Base-by-base conservation (phyloP, 2,329 filamentous ascomycete genomes). In the Gnomoniopsis smithogilvyi region DNA sequence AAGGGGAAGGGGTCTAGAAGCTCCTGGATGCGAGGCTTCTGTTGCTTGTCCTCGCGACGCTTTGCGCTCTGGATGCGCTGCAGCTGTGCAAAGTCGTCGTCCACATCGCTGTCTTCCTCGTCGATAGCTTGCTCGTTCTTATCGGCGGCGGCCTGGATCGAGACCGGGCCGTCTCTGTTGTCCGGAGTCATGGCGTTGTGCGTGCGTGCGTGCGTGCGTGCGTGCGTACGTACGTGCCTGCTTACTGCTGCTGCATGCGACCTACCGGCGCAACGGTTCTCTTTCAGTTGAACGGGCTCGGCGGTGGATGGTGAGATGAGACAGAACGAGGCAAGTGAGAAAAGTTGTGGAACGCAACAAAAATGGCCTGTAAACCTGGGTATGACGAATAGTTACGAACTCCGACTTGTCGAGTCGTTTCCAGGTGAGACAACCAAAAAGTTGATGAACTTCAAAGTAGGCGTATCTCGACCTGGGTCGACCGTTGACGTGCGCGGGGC, bases 1-100 rank as follows among this genome's bases (percentile, higher is more conserved):
- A 91, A 83, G 53, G 83, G 78, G 66, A 88, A 86, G 11, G 77
- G 79, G 10, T 48, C 46, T 51, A 81, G 68, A 41, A 79, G 65
- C 61, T 80, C 75, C 60, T 80, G 73, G 36, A 78, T 70, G 64
- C 63, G 70, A 64, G 67, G 70, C 66, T 65, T 70, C 56, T 62
- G 71, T 62, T 67, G 63, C 59, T 68, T 69, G 59, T 65, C 67
- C 34, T 69, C 70, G 48, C 76, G 73, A 54, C 76, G 73, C 63
- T 73, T 69, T 52, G 74, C 70, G 62, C 72, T 75, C 59, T 74
- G 68, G 47, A 67, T 75, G 64, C 76, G 74, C 63, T 78, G 74
- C 30, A 72, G 61, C 46, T 63, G 59, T 38, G 65, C 69, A 43
- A 70, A 69, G 15, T 70, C 68, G 34, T 70, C 67, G 53, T 71